Percentiles rank a stretch among this genome's conserved stretches.
These are phyloP conservation scores for Senecio squalidus DNA, from an alignment of 140 eudicot genomes.

Conservation along the genomic window DNA sequence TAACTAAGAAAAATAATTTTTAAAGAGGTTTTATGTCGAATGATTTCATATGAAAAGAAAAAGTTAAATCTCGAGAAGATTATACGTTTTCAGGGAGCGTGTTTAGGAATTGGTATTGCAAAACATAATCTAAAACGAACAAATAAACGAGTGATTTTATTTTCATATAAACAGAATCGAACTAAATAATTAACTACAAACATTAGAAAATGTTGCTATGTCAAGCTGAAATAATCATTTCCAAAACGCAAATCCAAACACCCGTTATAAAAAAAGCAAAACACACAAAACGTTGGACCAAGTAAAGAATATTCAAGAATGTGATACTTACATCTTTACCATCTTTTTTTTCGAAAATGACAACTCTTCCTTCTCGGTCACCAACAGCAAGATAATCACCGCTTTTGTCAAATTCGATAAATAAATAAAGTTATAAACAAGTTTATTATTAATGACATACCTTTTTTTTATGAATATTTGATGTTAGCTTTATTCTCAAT, in stretches of 20 bases:
- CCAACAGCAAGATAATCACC: constrained; percentile 88
- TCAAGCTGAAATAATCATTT: no score
- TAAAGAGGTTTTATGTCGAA: no score
- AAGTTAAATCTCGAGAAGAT: constrained; percentile 20
- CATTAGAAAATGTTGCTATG: no score
- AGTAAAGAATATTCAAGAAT: constrained; percentile 2
- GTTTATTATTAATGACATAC: no score
- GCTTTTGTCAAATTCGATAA: constrained; percentile 56
- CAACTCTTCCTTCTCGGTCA: constrained; percentile 86
- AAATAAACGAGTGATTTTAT: no score
- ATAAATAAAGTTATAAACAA: neutral
- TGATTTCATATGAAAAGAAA: neutral
- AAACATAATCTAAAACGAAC: no score
- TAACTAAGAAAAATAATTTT: no score
- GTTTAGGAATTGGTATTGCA: neutral
- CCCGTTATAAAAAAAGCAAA: neutral
- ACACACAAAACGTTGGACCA: neutral
- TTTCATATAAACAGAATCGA: no score
- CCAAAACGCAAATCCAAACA: neutral
- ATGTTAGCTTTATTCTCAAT: no score
- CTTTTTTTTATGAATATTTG: no score
- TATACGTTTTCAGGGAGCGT: no score
- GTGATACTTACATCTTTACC: constrained; percentile 42
- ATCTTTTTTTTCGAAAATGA: constrained; percentile 50
- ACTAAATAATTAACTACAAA: no score